phyloP scores from a whole-genome alignment of 2,329 filamentous ascomycete genomes.

The Xylaria multiplex region DNA sequence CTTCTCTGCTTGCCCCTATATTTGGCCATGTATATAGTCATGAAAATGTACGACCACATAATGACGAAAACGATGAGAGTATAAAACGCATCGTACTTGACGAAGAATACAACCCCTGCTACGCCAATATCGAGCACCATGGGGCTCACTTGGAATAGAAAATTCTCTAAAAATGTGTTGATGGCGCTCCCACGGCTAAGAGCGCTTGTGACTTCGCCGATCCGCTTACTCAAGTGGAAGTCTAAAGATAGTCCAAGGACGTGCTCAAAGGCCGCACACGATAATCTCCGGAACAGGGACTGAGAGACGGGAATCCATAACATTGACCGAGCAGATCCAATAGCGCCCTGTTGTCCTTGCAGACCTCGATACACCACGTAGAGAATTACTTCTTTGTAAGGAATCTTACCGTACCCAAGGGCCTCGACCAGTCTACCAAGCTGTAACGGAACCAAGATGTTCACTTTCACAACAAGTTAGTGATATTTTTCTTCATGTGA shows the following conservation, averaged over 20 bases:
- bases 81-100: slow-evolving; percentile 59
- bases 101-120: slow-evolving; percentile 59
- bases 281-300: slow-evolving; percentile 55
- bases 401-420: slow-evolving; percentile 54
- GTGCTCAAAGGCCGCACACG: slow-evolving; percentile 58
- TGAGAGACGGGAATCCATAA: slow-evolving; percentile 62
- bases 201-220: slow-evolving; percentile 63
- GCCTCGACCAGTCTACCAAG: slow-evolving; percentile 55
- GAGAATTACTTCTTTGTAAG: slow-evolving; percentile 55
- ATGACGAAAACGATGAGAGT: slow-evolving; percentile 60
- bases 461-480: slow-evolving; percentile 46
- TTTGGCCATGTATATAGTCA: slow-evolving; percentile 62
- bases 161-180: slow-evolving; percentile 60
- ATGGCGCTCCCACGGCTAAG: slow-evolving; percentile 59
- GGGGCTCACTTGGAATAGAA: slow-evolving; percentile 61
- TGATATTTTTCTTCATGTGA: not conserved
- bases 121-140: slow-evolving; percentile 62
- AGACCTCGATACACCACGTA: slow-evolving; percentile 58
- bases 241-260: slow-evolving; percentile 59
- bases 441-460: slow-evolving; percentile 56
- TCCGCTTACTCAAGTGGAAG: slow-evolving; percentile 62
- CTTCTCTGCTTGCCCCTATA: slow-evolving; percentile 56
- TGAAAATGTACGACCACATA: slow-evolving; percentile 61
- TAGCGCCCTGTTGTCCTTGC: slow-evolving; percentile 57
- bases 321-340: slow-evolving; percentile 55